phyloP scores from a whole-genome alignment of 768 basidiomycete genomes.

The Lentinula lateritia region DNA sequence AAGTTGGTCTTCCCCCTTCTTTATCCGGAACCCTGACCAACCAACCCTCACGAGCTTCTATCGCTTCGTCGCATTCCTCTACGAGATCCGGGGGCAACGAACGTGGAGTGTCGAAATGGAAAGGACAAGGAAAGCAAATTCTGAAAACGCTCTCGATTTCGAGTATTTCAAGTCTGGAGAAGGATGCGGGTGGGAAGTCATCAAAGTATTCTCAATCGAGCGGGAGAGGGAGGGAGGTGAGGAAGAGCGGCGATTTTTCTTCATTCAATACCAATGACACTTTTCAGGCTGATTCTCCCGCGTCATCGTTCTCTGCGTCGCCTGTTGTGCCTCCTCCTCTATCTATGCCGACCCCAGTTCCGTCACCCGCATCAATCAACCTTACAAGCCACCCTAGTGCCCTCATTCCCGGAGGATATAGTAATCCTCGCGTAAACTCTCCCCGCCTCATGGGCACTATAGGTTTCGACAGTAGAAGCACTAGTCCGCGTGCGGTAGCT shows the following conservation, averaged over 20 bases:
- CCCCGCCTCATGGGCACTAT: neutral
- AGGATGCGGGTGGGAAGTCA: neutral
- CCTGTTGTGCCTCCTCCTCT: neutral
- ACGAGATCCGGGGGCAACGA: neutral
- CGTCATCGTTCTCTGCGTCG: conserved; percentile 3
- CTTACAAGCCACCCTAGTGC: neutral
- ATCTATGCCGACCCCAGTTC: neutral
- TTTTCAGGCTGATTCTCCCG: neutral
- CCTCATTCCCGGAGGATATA: neutral
- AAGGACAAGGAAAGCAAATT: neutral
- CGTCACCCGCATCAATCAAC: neutral
- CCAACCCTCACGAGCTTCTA: conserved; percentile 2
- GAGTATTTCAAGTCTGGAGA: neutral
- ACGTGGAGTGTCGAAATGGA: conserved; percentile 4
- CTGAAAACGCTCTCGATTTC: neutral
- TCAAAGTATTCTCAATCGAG: neutral
- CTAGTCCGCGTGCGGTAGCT: neutral
- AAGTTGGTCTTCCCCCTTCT: conserved; percentile 3
- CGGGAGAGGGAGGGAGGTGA: neutral
- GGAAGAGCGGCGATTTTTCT: neutral
- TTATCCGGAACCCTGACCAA: neutral
- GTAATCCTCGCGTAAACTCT: neutral
- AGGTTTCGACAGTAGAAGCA: neutral
- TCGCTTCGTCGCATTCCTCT: neutral
- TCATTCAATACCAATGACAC: neutral